A percentile compares a stretch with the other conserved stretches of the same genome.
phyloP scores from a whole-genome alignment of 768 basidiomycete species.

The Daedalea quercina region DNA sequence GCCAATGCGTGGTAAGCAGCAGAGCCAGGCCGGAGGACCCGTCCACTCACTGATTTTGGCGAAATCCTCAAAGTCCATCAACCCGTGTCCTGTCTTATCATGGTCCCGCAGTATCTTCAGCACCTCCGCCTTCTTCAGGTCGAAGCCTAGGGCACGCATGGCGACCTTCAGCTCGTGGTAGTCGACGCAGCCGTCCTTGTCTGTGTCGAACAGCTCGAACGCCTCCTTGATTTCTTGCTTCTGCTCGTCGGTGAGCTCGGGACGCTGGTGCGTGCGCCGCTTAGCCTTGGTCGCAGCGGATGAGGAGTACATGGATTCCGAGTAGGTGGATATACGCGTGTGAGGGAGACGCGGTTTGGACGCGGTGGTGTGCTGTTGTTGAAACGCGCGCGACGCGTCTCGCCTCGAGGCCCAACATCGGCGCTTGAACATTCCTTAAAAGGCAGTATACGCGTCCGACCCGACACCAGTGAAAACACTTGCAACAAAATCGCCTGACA shows the following conservation, averaged over 20 bases:
- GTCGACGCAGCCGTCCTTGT: constrained; percentile 94
- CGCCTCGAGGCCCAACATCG: too few relatives aligned
- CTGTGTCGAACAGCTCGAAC: constrained; percentile 97
- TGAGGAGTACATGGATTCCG: constrained; percentile 27
- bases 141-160: constrained; percentile 96
- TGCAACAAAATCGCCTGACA: too few relatives aligned
- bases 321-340: neutral
- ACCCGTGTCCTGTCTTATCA: constrained; percentile 71
- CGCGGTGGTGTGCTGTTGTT: neutral
- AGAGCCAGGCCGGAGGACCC: neutral
- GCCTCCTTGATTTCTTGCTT: constrained; percentile 98
- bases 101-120: constrained; percentile 90
- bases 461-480: too few relatives aligned
- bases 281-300: constrained; percentile 68
- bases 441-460: too few relatives aligned
- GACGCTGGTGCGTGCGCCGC: constrained; percentile 65
- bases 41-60: constrained; percentile 69
- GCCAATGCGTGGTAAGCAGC: neutral
- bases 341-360: neutral
- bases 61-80: constrained; percentile 94
- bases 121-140: constrained; percentile 97
- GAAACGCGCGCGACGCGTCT: neutral
- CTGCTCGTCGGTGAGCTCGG: constrained; percentile 83
- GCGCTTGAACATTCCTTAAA: too few relatives aligned
- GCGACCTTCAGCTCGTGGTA: constrained; percentile 99